Percentiles rank a stretch among this genome's conserved stretches.
Conservation (phyloP, 225 moss, liverwort and hornwort species). For the Pseudisothecium myosuroides region DNA sequence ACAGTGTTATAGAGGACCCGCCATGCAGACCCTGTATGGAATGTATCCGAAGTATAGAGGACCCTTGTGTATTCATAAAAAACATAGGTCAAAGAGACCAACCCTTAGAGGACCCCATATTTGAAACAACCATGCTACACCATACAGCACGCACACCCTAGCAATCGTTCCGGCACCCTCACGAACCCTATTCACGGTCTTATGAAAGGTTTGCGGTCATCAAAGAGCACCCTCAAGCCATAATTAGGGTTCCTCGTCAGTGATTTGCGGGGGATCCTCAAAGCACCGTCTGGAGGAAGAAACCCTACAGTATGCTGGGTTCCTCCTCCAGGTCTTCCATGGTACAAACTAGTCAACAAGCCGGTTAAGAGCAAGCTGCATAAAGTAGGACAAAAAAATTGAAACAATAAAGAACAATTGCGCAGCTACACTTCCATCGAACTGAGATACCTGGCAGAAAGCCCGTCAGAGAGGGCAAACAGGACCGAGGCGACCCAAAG, state of each 20-base stretch:
- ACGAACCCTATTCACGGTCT: not conserved
- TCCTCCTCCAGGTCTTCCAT: not conserved
- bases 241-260: not conserved
- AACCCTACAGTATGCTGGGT: not conserved
- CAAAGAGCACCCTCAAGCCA: not conserved
- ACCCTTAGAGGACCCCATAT: not conserved
- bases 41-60: not conserved
- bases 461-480: not conserved
- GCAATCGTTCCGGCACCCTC: not conserved
- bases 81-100: not conserved
- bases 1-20: not conserved
- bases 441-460: constrained; percentile 11
- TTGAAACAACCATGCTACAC: no score
- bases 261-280: not conserved
- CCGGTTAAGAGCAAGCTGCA: not conserved
- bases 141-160: not conserved
- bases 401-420: not conserved
- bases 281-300: not conserved
- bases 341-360: not conserved
- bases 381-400: not conserved
- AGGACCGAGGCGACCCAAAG: not conserved
- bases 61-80: not conserved
- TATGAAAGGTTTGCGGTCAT: not conserved
- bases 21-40: no score
- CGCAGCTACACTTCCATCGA: not conserved